phyloP scores from a whole-genome alignment of 2,329 filamentous ascomycete species.

The Botrytis pseudocinerea region DNA sequence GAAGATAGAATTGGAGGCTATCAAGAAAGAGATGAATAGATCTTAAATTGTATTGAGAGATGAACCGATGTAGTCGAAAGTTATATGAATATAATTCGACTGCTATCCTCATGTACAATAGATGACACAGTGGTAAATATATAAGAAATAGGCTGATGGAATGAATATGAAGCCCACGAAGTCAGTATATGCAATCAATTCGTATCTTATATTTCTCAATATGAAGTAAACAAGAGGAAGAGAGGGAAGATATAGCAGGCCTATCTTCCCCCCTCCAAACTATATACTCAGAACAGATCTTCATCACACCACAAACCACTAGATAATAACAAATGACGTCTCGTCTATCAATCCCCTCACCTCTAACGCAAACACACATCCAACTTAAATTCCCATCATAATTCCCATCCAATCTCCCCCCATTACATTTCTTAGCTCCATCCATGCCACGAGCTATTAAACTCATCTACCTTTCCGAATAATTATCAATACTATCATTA shows the following conservation, averaged over 20 bases:
- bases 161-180: not conserved
- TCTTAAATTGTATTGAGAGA: not conserved
- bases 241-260: not conserved
- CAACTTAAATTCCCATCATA: not conserved
- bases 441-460: not conserved
- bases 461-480: not conserved
- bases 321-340: not conserved
- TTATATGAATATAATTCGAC: not conserved
- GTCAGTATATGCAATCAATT: not conserved
- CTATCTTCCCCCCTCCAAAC: not conserved
- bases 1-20: not conserved
- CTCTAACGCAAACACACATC: not conserved
- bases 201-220: not conserved
- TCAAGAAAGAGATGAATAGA: not conserved
- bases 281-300: not conserved
- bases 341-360: not conserved
- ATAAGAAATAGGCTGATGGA: not conserved
- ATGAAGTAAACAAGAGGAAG: not conserved
- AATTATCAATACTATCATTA: not conserved
- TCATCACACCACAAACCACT: not conserved
- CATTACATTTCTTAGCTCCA: not conserved
- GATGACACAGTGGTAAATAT: not conserved
- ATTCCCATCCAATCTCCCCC: not conserved
- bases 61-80: not conserved
- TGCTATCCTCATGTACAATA: not conserved